Evolutionary conservation across 2,329 filamentous ascomycete genomes (phyloP).

Genomic region (Alternaria sp.): DNA sequence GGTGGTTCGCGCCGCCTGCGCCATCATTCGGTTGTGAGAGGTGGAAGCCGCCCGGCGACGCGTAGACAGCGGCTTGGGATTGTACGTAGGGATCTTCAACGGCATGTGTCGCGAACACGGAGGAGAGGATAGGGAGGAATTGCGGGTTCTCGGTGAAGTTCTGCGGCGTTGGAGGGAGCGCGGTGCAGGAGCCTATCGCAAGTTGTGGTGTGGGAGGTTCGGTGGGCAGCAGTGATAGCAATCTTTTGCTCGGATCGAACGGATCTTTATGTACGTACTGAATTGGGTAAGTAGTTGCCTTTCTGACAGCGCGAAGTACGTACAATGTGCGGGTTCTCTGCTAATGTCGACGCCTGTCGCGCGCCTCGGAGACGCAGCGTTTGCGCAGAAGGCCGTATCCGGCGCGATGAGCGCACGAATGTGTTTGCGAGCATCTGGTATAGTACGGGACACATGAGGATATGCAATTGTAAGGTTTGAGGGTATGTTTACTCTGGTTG

Average conservation of each 20-base stretch:
- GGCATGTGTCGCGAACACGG: conserved; percentile 62
- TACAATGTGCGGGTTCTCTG: conserved; percentile 54
- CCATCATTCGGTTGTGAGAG: conserved; percentile 57
- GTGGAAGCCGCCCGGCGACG: conserved; percentile 63
- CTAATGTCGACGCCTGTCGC: conserved; percentile 48
- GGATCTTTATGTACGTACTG: conserved; percentile 60
- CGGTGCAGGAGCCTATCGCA: conserved; percentile 61
- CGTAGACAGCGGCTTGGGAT: conserved; percentile 66
- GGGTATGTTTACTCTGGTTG: conserved; percentile 1
- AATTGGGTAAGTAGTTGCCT: neutral
- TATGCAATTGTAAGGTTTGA: neutral
- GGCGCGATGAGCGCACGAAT: conserved; percentile 27
- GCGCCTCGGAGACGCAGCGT: conserved; percentile 30
- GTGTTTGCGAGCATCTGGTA: conserved; percentile 30
- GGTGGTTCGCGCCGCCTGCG: conserved; percentile 63
- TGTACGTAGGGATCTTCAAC: conserved; percentile 62
- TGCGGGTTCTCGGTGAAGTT: conserved; percentile 63
- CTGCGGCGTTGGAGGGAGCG: conserved; percentile 63
- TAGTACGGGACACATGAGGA: conserved; percentile 16
- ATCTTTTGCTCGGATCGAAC: conserved; percentile 47
- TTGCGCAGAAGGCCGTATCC: conserved; percentile 13
- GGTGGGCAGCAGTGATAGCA: conserved; percentile 64
- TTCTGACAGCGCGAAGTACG: neutral
- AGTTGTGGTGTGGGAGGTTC: conserved; percentile 60
- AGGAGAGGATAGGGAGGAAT: conserved; percentile 64